Conservation (phyloP, 768 basidiomycete genomes). For the Boletus rex-veris region DNA sequence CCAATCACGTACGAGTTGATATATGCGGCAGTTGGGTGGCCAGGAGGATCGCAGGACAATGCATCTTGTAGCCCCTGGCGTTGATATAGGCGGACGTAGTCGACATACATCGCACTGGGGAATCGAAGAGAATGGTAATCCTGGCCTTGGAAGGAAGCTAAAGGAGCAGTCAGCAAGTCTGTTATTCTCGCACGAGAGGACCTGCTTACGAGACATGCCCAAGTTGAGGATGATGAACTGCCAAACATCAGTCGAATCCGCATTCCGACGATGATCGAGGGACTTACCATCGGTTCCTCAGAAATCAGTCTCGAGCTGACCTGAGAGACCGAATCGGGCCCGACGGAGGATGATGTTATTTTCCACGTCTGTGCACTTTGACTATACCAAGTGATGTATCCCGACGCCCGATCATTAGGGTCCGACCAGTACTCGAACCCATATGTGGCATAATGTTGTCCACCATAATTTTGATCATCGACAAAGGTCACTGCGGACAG, state of each 20-base stretch:
- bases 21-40: conserved; percentile 77
- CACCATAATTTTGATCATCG: conserved; percentile 54
- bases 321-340: conserved; percentile 53
- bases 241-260: conserved; percentile 8
- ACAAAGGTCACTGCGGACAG: conserved; percentile 60
- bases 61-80: conserved; percentile 63
- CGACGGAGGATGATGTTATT: conserved; percentile 61
- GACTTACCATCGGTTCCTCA: conserved; percentile 89
- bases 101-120: conserved; percentile 79
- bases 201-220: conserved; percentile 61
- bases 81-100: conserved; percentile 90
- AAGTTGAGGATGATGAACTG: conserved; percentile 85
- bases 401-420: conserved; percentile 58
- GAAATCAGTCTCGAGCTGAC: conserved; percentile 68
- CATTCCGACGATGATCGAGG: conserved; percentile 1
- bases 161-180: conserved; percentile 2
- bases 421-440: conserved; percentile 82
- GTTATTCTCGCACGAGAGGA: neutral
- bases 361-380: conserved; percentile 69
- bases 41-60: conserved; percentile 76
- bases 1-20: conserved; percentile 51
- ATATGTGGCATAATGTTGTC: conserved; percentile 53
- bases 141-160: conserved; percentile 59
- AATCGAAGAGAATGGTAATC: conserved; percentile 47
- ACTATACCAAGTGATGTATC: conserved; percentile 83